A percentile compares a stretch with the other conserved stretches of the same genome.
Conservation (phyloP, 768 basidiomycete species). For the Cyclocybe aegerita region DNA sequence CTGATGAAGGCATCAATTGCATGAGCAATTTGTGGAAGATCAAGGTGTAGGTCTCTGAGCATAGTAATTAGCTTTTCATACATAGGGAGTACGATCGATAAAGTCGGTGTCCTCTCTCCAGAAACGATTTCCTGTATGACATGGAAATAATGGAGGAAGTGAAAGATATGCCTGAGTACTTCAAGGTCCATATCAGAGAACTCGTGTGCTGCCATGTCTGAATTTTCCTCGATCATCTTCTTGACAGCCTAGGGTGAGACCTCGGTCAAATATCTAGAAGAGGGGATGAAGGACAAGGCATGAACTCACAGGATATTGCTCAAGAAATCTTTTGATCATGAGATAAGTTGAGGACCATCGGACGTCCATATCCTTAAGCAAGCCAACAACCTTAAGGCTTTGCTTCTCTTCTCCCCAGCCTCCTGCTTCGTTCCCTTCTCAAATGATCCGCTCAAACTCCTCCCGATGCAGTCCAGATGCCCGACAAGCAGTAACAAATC, state of each 20-base stretch:
- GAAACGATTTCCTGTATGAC: conserved; percentile 31
- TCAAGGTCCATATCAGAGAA: conserved; percentile 9
- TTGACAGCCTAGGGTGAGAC: conserved; percentile 13
- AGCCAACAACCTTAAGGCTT: conserved; percentile 21
- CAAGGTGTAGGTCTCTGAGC: conserved; percentile 9
- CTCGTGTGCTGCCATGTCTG: conserved; percentile 11
- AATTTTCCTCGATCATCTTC: conserved; percentile 15
- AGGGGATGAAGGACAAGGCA: conserved; percentile 4
- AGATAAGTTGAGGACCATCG: conserved; percentile 34
- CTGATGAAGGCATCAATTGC: conserved; percentile 23
- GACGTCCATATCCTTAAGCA: conserved; percentile 31
- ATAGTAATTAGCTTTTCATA: conserved; percentile 29
- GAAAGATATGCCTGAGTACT: conserved; percentile 27
- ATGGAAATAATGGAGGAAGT: conserved; percentile 26
- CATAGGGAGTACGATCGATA: conserved; percentile 28
- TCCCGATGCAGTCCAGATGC: conserved; percentile 28
- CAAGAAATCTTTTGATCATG: conserved; percentile 32
- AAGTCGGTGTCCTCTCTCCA: conserved; percentile 31
- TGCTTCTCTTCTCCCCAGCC: conserved; percentile 5
- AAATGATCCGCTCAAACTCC: conserved; percentile 23
- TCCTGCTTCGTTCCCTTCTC: conserved; percentile 19
- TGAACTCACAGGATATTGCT: conserved; percentile 31
- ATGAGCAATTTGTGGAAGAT: conserved; percentile 22
- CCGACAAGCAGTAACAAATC: conserved; percentile 28
- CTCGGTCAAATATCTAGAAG: conserved; percentile 1